A percentile compares a stretch with the other conserved stretches of the same genome.
Conservation (phyloP, 371 early-diverging fungal species). For the Rhizomucor pusillus region DNA sequence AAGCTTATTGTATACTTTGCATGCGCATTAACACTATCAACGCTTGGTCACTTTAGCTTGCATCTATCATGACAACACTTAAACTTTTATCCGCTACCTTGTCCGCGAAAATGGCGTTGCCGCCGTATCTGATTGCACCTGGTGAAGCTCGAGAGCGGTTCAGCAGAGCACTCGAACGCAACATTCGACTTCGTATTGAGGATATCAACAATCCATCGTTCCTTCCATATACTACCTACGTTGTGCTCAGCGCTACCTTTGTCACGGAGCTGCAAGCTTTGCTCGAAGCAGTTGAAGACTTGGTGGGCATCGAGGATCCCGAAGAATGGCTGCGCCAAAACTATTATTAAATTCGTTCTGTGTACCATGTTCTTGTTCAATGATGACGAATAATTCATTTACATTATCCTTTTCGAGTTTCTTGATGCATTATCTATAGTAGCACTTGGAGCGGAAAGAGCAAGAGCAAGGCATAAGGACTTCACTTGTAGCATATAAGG, state of each 20-base stretch:
- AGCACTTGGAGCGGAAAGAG: too few species aligned
- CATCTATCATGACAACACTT: slow-evolving; percentile 37
- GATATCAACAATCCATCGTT: slow-evolving; percentile 31
- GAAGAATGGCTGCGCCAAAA: slow-evolving; percentile 26
- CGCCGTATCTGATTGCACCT: slow-evolving; percentile 38
- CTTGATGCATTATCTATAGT: too few species aligned
- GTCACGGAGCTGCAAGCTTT: slow-evolving; percentile 29
- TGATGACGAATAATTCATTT: too few species aligned
- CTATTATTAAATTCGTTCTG: too few species aligned
- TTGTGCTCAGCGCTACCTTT: slow-evolving; percentile 34
- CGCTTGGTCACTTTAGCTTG: slow-evolving; percentile 23
- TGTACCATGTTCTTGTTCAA: too few species aligned
- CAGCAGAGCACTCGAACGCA: slow-evolving; percentile 18
- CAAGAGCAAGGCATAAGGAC: too few species aligned
- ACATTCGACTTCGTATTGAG: slow-evolving; percentile 17
- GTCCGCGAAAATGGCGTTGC: slow-evolving; percentile 35
- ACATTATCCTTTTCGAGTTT: too few species aligned
- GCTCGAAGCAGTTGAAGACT: slow-evolving; percentile 20
- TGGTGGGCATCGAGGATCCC: slow-evolving; percentile 43
- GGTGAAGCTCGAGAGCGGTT: slow-evolving; percentile 25
- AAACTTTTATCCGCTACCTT: slow-evolving; percentile 39
- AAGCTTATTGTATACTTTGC: not conserved
- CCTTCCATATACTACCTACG: slow-evolving; percentile 29
- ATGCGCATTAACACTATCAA: not conserved
- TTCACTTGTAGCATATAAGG: too few species aligned